Evolutionary conservation across 352 stramenopile genomes (phyloP).

Genomic region (Pythium phragmitis): DNA sequence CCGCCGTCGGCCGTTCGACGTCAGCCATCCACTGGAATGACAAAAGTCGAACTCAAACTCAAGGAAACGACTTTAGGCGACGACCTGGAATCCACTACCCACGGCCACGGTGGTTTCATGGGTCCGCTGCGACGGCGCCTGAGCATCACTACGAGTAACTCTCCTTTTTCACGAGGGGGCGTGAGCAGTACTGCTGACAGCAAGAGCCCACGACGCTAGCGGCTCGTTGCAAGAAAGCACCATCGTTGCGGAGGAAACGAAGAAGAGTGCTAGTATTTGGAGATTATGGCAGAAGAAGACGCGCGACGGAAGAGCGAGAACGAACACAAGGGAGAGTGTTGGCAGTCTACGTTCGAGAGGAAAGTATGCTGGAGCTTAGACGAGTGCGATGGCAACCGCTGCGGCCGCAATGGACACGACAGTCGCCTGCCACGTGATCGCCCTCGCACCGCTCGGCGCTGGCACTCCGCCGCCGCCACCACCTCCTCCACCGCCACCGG

Average conservation of each 20-base stretch:
- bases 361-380: slow-evolving; percentile 3
- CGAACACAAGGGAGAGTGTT: not conserved
- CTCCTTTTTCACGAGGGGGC: not conserved
- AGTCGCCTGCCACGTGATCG: slow-evolving; percentile 22
- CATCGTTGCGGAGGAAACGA: no score
- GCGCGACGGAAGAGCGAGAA: not conserved
- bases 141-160: not conserved
- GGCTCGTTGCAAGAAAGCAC: not conserved
- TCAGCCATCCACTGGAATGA: slow-evolving; percentile 29
- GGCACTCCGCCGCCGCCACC: slow-evolving; percentile 5
- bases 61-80: slow-evolving; percentile 57
- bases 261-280: no score
- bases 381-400: slow-evolving; percentile 15
- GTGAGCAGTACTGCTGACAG: not conserved
- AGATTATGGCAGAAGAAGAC: not conserved
- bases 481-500: not conserved
- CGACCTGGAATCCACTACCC: slow-evolving; percentile 32
- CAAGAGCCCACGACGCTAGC: not conserved
- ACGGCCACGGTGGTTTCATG: not conserved
- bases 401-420: slow-evolving; percentile 17
- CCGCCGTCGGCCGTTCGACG: slow-evolving; percentile 14
- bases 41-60: slow-evolving; percentile 50
- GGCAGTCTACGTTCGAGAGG: not conserved
- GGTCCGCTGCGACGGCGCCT: slow-evolving; percentile 14
- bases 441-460: not conserved